Percentiles rank a stretch among this genome's conserved stretches.
Evolutionary conservation across 805 yeast genomes (phyloP).

Genomic region (Lipomyces orientalis): DNA sequence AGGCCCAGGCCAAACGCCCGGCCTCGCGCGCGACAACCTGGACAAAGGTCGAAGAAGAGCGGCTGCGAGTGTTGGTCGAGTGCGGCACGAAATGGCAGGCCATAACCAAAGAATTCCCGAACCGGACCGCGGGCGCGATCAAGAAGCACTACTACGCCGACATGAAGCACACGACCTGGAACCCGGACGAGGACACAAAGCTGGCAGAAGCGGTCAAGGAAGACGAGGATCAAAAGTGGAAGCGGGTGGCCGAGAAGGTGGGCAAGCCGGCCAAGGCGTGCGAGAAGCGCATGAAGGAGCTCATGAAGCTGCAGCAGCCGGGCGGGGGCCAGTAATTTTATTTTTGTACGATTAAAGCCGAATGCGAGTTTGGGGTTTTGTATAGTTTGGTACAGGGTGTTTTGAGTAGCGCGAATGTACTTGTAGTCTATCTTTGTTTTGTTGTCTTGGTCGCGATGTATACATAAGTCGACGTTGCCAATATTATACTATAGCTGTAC

Average conservation of each 20-base stretch:
- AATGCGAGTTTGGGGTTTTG: not conserved
- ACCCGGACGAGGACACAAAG: conserved; percentile 39
- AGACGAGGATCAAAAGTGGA: conserved; percentile 41
- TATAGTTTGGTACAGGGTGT: not conserved
- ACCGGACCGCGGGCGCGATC: conserved; percentile 44
- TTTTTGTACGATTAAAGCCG: not conserved
- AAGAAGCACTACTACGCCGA: conserved; percentile 45
- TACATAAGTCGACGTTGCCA: not conserved
- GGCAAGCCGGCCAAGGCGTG: conserved; percentile 42
- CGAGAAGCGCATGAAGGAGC: conserved; percentile 39
- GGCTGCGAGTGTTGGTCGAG: conserved; percentile 39
- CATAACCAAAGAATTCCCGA: conserved; percentile 41
- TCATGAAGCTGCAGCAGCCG: conserved; percentile 17
- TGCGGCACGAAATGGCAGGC: conserved; percentile 42
- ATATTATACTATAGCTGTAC: too few species aligned
- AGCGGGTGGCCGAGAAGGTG: conserved; percentile 39
- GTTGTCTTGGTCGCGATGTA: not conserved
- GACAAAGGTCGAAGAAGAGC: conserved; percentile 35
- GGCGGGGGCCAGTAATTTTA: not conserved
- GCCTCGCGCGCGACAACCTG: conserved; percentile 32
- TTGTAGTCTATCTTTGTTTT: conserved; percentile 1
- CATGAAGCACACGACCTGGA: conserved; percentile 42
- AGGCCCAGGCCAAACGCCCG: conserved; percentile 16
- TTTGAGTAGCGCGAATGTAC: not conserved
- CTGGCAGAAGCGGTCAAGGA: conserved; percentile 38